Evolutionary conservation across 805 yeast species (phyloP), one percentile per base, ranked within the genome.

Genomic region (Barnettozyma pratensis): DNA sequence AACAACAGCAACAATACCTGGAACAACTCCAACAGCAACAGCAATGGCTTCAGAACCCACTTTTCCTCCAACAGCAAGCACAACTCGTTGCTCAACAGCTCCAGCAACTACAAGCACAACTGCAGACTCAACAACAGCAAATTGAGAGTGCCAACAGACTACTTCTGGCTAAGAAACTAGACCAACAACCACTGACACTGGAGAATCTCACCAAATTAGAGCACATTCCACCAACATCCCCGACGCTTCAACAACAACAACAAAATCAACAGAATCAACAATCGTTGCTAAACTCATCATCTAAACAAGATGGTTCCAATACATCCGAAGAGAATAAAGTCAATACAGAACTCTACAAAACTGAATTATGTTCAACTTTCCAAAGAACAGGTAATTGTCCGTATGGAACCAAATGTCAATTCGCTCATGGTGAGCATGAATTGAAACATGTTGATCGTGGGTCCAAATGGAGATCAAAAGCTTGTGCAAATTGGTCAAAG

Each of bases 331-430:
- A 50, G 40, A 19, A 19, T 6, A 61, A 58, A 40, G 54, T 76
- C 47, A 77, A 83, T 64, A 81, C 87, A 32, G 85, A 79, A 55
- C 74, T 90, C 37, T 90, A 88, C 77, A 90, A 90, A 69, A 91
- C 97, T 0, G 97, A 90, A 66, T 74, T 91, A 48, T 90, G 97
- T 66, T 85, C 83, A 37, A 83, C 91, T 28, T 90, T 75, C 63
- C 78, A 81, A 61, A 80, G 78, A 58, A 76, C 80, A 54, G 86
- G 87, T 27, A 60, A 65, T 45, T 90, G 97, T 65, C 96, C 96
- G 12, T 90, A 90, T 64, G 96, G 96, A 2, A 76, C 78, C 55
- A 90, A 90, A 70, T 90, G 97, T 66, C 97, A 90, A 69, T 90
- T 90, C 74, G 97, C 97, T 6, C 97, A 90, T 62, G 97, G 97